Evolutionary conservation across 768 basidiomycete species (phyloP), one percentile per base, ranked within the genome.

Genomic region (Pisolithus tinctorius): DNA sequence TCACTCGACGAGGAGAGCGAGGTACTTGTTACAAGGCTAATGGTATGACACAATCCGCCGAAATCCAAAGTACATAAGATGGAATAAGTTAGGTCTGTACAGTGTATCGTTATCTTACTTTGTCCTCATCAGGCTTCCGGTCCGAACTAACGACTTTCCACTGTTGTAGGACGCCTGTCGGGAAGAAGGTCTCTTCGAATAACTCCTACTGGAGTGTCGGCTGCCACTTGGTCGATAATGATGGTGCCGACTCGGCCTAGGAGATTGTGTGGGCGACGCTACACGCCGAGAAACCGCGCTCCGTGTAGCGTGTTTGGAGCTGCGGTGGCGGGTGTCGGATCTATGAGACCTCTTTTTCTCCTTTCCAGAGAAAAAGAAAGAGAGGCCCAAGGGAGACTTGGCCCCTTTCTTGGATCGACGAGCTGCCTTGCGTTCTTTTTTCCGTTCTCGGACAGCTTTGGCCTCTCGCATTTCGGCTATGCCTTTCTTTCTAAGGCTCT

Each of bases 391-490:
- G 39, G 54, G 20, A 39, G 49, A 50, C 29, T 53, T 55, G 14
- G 58, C 48, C 38, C 26, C n/a, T 30, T 51, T 42, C 53, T 56
- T 62, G 39, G 54, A 59, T 42, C 26, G 55, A 38, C 57, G 55
- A 34, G 53, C 55, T 52, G 55, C 57, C 44, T 44, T 58, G 20
- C 45, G 65, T 60, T 54, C 58, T 49, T 58, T 62, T 55, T 72
- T 63, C 54, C 34, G 52, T 50, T 68, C 65, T 55, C 60, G 61
- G 40, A 55, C 60, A 48, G 62, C 63, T 55, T 65, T 67, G 17
- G 86, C 85, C 27, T 76, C 76, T 46, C 70, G 71, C 82, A 88
- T 88, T 66, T 88, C 86, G 47, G 72, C 73, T 63, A 87, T 86
- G 43, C 86, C 86, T 72, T 80, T 79, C 65, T 69, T 76, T 55